phyloP scores from a whole-genome alignment of 2,329 filamentous ascomycete species.

The Monilinia aucupariae region DNA sequence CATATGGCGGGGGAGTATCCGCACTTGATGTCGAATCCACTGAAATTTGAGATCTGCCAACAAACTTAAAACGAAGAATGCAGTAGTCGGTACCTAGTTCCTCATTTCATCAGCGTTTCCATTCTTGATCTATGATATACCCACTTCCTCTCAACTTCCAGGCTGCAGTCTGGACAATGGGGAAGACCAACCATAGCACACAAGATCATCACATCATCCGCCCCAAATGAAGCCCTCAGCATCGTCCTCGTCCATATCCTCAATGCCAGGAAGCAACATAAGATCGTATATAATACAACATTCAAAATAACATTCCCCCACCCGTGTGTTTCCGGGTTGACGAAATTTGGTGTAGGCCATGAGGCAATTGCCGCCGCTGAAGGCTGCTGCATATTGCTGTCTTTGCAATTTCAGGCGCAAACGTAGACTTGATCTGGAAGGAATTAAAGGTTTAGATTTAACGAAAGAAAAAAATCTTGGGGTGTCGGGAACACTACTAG shows the following conservation, averaged over 20 bases:
- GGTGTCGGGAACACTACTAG: background rate
- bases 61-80: constrained; percentile 37
- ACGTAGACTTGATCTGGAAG: background rate
- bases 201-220: constrained; percentile 44
- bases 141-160: background rate
- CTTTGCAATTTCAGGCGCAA: background rate
- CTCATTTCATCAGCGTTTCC: background rate
- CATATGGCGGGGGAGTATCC: background rate
- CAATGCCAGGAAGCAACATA: constrained; percentile 40
- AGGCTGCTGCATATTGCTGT: constrained; percentile 25
- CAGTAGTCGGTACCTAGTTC: constrained; percentile 35
- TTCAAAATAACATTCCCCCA: constrained; percentile 41
- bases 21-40: constrained; percentile 37
- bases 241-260: constrained; percentile 43
- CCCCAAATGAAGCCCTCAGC: constrained; percentile 42
- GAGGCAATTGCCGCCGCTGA: constrained; percentile 20
- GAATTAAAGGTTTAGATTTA: background rate
- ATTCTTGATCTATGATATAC: background rate
- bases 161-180: background rate
- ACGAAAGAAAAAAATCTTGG: background rate
- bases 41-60: constrained; percentile 36
- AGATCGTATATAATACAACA: constrained; percentile 38
- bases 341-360: constrained; percentile 42
- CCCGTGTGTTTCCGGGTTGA: constrained; percentile 42
- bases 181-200: constrained; percentile 36